A percentile compares a stretch with the other conserved stretches of the same genome.
Conservation (phyloP, 257 asterid species). For the Cinchona pubescens region DNA sequence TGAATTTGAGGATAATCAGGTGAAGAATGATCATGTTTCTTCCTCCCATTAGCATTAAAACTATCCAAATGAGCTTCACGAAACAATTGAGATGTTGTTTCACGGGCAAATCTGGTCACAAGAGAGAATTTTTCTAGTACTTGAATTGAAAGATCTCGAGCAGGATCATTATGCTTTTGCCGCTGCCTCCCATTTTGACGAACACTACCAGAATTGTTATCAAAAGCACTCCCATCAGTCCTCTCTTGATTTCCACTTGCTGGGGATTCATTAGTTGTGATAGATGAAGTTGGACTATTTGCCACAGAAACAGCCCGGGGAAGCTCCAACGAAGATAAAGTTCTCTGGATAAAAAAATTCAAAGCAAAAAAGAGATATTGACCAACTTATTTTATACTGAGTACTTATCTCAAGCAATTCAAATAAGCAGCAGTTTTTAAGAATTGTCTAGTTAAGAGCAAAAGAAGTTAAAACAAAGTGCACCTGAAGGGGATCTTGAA, state of each 20-base stretch:
- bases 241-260: constrained; percentile 38
- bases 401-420: neutral
- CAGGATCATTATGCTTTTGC: constrained; percentile 78
- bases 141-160: constrained; percentile 83
- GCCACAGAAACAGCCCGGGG: constrained; percentile 65
- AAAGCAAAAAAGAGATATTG: constrained; percentile 13
- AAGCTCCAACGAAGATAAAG: constrained; percentile 90
- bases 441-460: neutral
- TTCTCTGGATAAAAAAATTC: constrained; percentile 49
- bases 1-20: constrained; percentile 30
- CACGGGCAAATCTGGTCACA: constrained; percentile 97
- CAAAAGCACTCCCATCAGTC: constrained; percentile 28
- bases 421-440: neutral
- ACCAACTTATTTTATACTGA: neutral
- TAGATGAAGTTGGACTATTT: constrained; percentile 46
- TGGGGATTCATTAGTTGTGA: constrained; percentile 41
- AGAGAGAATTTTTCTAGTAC: constrained; percentile 96
- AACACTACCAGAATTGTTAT: constrained; percentile 33
- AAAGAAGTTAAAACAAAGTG: constrained; percentile 22
- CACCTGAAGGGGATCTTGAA: constrained; percentile 95
- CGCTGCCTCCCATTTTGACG: constrained; percentile 60
- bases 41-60: constrained; percentile 52
- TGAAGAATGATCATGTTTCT: constrained; percentile 43
- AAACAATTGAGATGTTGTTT: constrained; percentile 93
- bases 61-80: constrained; percentile 67